Conservation (phyloP, 176 grass and related monocot species). For the Oryza meridionalis region DNA sequence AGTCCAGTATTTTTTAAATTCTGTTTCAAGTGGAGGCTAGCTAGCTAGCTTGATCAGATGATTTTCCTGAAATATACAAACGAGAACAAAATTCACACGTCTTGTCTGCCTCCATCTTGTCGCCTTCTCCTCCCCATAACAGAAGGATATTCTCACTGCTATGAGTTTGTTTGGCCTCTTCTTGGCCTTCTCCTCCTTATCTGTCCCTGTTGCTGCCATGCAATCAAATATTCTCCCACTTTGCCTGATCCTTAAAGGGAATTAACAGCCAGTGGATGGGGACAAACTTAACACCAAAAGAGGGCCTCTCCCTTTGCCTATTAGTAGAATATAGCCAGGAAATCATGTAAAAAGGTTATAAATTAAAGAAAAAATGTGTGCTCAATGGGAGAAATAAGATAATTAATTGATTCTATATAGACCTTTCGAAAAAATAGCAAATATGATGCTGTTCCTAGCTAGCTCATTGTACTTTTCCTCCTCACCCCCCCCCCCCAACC, state of each 20-base stretch:
- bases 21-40: neutral
- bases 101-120: slow-evolving; percentile 66
- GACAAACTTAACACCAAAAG: slow-evolving; percentile 55
- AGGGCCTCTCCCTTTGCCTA: slow-evolving; percentile 50
- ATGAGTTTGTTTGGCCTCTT: slow-evolving; percentile 69
- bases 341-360: slow-evolving; percentile 41
- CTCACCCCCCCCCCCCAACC: neutral
- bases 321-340: slow-evolving; percentile 45
- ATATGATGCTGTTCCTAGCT: slow-evolving; percentile 22
- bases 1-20: neutral
- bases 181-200: slow-evolving; percentile 55
- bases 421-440: neutral
- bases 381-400: neutral
- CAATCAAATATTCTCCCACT: slow-evolving; percentile 59
- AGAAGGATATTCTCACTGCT: slow-evolving; percentile 76
- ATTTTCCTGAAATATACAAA: slow-evolving; percentile 50
- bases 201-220: slow-evolving; percentile 47
- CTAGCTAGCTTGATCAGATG: slow-evolving; percentile 31
- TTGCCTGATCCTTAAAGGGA: slow-evolving; percentile 57
- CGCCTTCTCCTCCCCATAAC: slow-evolving; percentile 59
- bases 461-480: neutral
- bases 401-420: slow-evolving; percentile 13
- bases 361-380: neutral
- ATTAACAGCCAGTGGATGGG: slow-evolving; percentile 56
- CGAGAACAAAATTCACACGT: slow-evolving; percentile 70